Evolutionary conservation across 129 eudicot species (phyloP).

Genomic region (Lactuca saligna): DNA sequence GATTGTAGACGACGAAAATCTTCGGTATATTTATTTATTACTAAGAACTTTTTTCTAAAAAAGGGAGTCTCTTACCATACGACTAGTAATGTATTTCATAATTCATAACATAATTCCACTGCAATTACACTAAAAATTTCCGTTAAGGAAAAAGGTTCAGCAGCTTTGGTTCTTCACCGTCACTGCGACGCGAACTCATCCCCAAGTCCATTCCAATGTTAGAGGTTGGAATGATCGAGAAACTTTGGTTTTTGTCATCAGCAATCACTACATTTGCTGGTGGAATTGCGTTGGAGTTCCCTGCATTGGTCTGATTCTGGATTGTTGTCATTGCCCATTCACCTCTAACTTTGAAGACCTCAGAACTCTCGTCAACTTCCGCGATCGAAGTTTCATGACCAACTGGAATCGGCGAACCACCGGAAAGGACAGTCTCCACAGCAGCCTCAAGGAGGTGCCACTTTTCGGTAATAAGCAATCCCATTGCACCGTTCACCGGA

Average conservation of each 20-base stretch:
- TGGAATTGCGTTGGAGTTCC: conserved; percentile 6
- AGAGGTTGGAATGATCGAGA: conserved; percentile 26
- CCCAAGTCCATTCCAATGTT: conserved; percentile 28
- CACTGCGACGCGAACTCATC: conserved; percentile 17
- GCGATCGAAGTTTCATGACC: conserved; percentile 10
- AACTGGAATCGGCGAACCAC: conserved; percentile 45
- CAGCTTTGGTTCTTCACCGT: conserved; percentile 49
- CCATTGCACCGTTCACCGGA: conserved; percentile 73
- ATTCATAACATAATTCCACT: neutral
- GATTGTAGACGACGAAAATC: neutral
- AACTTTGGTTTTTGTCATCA: neutral
- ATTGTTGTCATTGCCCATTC: conserved; percentile 19
- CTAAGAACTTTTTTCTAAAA: neutral
- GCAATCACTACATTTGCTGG: conserved; percentile 1
- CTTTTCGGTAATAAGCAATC: conserved; percentile 63
- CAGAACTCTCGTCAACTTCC: conserved; percentile 31
- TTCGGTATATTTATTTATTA: conserved; percentile 2
- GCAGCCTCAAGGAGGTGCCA: conserved; percentile 71
- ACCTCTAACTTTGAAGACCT: conserved; percentile 10
- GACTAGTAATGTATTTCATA: neutral
- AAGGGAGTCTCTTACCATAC: neutral
- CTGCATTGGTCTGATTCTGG: conserved; percentile 6
- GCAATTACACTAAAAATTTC: neutral
- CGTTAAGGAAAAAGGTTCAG: conserved; percentile 55
- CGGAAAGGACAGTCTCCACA: conserved; percentile 60